Evolutionary conservation across 2,329 filamentous ascomycete genomes (phyloP).

Genomic region (Penicillium sp.): DNA sequence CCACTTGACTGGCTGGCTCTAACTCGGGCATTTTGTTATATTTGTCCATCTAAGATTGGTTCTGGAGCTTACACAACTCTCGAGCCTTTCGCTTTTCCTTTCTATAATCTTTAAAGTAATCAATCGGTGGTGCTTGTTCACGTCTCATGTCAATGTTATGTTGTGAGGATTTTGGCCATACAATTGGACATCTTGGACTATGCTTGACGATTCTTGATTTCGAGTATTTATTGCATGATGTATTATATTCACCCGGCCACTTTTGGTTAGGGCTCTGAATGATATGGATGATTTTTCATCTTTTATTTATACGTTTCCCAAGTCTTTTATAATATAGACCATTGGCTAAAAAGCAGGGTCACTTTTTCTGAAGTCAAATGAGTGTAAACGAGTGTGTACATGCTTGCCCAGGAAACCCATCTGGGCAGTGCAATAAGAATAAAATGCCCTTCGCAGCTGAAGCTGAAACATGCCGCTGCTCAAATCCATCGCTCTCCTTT

Average conservation of each 20-base stretch:
- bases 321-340: too few relatives aligned
- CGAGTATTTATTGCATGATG: background rate
- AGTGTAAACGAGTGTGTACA: background rate
- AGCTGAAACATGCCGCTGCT: background rate
- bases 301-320: background rate
- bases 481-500: background rate
- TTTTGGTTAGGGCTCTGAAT: background rate
- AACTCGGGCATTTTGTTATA: conserved; percentile 11
- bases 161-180: background rate
- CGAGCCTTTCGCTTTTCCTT: background rate
- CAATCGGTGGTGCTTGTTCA: background rate
- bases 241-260: background rate
- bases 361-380: background rate
- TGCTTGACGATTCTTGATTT: background rate
- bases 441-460: background rate
- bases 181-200: background rate
- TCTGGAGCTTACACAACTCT: too few relatives aligned
- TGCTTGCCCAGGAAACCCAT: background rate
- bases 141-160: conserved; percentile 5
- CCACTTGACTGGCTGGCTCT: conserved; percentile 6
- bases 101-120: conserved; percentile 14
- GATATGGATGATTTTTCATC: background rate
- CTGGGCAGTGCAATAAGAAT: background rate
- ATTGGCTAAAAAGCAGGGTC: background rate
- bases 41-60: background rate